Conservation (phyloP, 2,329 filamentous ascomycete genomes). For the Knoxdaviesia proteae region DNA sequence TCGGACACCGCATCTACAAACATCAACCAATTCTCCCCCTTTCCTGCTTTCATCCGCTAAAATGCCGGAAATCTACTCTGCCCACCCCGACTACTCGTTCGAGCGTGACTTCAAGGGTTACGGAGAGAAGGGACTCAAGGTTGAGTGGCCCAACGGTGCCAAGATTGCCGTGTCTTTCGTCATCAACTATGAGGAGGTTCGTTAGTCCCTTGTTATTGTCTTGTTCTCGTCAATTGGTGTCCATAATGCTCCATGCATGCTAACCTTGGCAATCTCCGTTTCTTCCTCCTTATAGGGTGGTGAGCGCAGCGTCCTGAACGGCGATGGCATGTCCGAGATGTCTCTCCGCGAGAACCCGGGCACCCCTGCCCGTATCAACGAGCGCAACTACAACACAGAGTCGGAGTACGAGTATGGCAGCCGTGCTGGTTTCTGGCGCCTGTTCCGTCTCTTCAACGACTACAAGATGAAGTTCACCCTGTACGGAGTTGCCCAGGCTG, state of each 20-base stretch:
- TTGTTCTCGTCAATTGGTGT: no score
- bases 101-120: slow-evolving; percentile 17
- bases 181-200: slow-evolving; percentile 22
- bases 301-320: slow-evolving; percentile 16
- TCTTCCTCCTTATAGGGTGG: slow-evolving; percentile 8
- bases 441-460: slow-evolving; percentile 26
- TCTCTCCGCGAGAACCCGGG: slow-evolving; percentile 18
- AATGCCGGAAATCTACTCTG: slow-evolving; percentile 11
- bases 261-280: no score
- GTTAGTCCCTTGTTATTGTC: background rate
- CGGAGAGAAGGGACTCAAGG: slow-evolving; percentile 15
- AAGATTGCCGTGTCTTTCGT: slow-evolving; percentile 23
- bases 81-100: slow-evolving; percentile 12
- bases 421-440: slow-evolving; percentile 25
- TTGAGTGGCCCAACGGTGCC: slow-evolving; percentile 18
- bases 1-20: no score
- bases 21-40: no score
- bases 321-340: slow-evolving; percentile 17
- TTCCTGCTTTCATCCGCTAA: background rate
- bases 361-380: slow-evolving; percentile 14
- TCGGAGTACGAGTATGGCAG: slow-evolving; percentile 29
- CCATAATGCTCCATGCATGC: no score
- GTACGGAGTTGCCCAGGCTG: slow-evolving; percentile 25
- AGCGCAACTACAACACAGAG: slow-evolving; percentile 24
- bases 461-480: slow-evolving; percentile 27